A percentile compares a stretch with the other conserved stretches of the same genome.
Conservation (phyloP, 2,329 filamentous ascomycete species). For the Thielaviopsis musarum region DNA sequence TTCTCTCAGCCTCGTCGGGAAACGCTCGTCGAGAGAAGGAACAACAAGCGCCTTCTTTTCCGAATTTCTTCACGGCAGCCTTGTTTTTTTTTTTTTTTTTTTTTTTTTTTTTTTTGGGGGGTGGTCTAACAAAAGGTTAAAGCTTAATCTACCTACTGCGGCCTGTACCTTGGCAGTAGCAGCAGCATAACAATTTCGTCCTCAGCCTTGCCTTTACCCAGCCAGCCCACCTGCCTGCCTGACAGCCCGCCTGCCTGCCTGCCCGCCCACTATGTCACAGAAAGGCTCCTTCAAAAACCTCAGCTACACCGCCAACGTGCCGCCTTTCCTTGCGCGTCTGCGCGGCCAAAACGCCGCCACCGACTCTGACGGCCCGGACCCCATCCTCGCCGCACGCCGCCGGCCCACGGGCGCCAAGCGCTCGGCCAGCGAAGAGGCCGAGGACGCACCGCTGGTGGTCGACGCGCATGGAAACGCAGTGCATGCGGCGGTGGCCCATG, state of each 20-base stretch:
- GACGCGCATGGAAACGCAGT: conserved; percentile 55
- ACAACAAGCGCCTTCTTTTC: too few species aligned
- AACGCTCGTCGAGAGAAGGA: too few species aligned
- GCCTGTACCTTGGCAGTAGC: too few species aligned
- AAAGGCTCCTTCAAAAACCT: conserved; percentile 59
- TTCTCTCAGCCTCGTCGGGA: too few species aligned
- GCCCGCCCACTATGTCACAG: conserved; percentile 26
- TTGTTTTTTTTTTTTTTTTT: too few species aligned
- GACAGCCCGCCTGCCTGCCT: too few species aligned
- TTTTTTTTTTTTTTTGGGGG: too few species aligned
- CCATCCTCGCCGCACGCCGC: conserved; percentile 31
- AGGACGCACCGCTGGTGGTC: conserved; percentile 60
- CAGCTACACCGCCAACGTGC: conserved; percentile 42
- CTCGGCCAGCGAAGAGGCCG: conserved; percentile 51
- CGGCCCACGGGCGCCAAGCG: conserved; percentile 32
- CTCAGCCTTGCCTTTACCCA: too few species aligned
- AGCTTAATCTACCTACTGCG: background rate
- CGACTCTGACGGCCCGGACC: conserved; percentile 33
- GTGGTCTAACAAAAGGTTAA: background rate
- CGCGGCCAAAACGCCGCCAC: conserved; percentile 33
- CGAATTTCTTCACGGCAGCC: too few species aligned
- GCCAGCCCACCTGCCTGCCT: too few species aligned
- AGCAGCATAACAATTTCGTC: too few species aligned
- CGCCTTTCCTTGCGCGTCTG: conserved; percentile 42
- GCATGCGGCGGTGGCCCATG: conserved; percentile 26